A percentile compares a stretch with the other conserved stretches of the same genome.
Conservation (phyloP, 257 asterid genomes). For the Primulina huaijiensis region DNA sequence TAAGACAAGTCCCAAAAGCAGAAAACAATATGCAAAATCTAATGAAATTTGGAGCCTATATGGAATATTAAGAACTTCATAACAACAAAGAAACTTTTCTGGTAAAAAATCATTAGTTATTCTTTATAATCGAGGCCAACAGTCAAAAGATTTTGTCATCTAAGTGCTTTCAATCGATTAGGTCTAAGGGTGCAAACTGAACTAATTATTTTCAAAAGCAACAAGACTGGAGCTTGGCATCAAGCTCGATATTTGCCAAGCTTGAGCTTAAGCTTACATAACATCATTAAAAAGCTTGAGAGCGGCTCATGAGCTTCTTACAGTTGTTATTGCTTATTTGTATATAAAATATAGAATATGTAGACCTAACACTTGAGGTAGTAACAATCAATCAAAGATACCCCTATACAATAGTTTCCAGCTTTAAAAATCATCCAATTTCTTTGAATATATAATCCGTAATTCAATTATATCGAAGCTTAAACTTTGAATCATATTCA, state of each 20-base stretch:
- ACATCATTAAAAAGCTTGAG: background rate
- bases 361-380: background rate
- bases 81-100: background rate
- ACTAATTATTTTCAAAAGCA: background rate
- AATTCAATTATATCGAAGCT: background rate
- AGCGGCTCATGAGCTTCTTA: background rate
- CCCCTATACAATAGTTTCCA: background rate
- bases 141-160: background rate
- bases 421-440: background rate
- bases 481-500: background rate
- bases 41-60: background rate
- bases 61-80: background rate
- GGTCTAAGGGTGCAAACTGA: background rate
- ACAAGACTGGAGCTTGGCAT: background rate
- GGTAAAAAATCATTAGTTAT: background rate
- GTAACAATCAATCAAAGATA: too few relatives aligned
- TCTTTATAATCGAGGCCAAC: too few relatives aligned
- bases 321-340: too few relatives aligned
- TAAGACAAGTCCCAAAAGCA: background rate
- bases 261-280: background rate
- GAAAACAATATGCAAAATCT: background rate
- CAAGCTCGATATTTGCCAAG: background rate
- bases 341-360: background rate
- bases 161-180: too few relatives aligned
- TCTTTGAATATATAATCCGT: too few relatives aligned